These are phyloP conservation scores for Heliamphora exappendiculata DNA, from an alignment of 148 eudicot genomes.

Conservation along the genomic window DNA sequence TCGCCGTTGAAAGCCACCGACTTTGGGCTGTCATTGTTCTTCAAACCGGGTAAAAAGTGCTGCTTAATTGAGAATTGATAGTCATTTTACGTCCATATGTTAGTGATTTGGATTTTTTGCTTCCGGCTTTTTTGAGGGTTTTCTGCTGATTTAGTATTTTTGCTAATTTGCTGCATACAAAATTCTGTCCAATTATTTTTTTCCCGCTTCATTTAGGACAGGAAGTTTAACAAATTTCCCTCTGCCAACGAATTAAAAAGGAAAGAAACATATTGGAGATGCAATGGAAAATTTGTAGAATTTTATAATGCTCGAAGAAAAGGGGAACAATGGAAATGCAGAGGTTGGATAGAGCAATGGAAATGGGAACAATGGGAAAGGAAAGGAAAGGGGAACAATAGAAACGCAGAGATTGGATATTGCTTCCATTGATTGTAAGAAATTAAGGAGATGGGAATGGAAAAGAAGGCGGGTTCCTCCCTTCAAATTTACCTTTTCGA, in stretches of 20 bases:
- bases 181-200: not conserved
- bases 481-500: not conserved
- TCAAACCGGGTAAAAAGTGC: conserved; percentile 53
- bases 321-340: not conserved
- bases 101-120: not conserved
- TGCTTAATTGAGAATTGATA: not conserved
- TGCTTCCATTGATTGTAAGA: not conserved
- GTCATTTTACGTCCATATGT: too few species aligned
- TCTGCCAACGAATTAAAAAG: not conserved
- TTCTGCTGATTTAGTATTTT: not conserved
- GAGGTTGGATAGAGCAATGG: not conserved
- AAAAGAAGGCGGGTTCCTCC: not conserved
- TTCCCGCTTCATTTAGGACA: not conserved
- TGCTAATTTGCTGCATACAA: not conserved
- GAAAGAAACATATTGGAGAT: not conserved
- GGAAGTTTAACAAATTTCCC: not conserved
- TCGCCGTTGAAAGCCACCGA: conserved; percentile 95
- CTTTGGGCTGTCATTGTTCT: conserved; percentile 84
- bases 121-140: not conserved
- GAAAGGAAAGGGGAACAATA: not conserved
- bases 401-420: too few species aligned
- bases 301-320: not conserved
- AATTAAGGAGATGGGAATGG: not conserved
- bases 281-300: not conserved
- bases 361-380: not conserved